phyloP scores from a whole-genome alignment of 495 filamentous ascomycete genomes.

The Pseudotulostoma volvatum region DNA sequence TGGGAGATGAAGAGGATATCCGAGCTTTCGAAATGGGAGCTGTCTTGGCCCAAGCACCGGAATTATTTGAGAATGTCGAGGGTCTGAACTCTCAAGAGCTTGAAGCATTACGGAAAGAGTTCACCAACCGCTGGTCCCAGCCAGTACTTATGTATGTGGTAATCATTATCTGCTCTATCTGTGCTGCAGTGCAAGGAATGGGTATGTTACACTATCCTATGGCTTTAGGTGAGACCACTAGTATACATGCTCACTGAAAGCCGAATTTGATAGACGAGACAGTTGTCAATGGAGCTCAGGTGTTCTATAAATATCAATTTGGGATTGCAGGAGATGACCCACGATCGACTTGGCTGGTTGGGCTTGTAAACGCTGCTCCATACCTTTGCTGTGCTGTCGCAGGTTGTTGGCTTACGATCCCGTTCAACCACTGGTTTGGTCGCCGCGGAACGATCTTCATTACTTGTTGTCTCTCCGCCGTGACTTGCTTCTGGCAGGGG shows the following conservation, averaged over 20 bases:
- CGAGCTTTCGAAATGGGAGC: conserved; percentile 59
- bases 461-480: conserved; percentile 46
- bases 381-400: conserved; percentile 64
- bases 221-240: no score
- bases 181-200: conserved; percentile 56
- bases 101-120: conserved; percentile 42
- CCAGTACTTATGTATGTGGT: conserved; percentile 41
- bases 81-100: conserved; percentile 41
- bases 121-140: conserved; percentile 56
- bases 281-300: conserved; percentile 63
- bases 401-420: conserved; percentile 71
- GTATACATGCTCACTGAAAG: no score
- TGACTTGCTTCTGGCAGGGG: conserved; percentile 63
- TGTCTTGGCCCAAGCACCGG: conserved; percentile 45
- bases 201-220: conserved; percentile 21
- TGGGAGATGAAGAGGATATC: conserved; percentile 45
- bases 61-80: conserved; percentile 34
- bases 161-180: conserved; percentile 43
- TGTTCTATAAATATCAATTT: conserved; percentile 54
- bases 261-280: conserved; percentile 46
- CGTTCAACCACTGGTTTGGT: conserved; percentile 63
- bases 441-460: conserved; percentile 75
- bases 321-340: conserved; percentile 37
- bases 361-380: conserved; percentile 45
- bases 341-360: conserved; percentile 43